Conservation (phyloP, 2,329 filamentous ascomycete species). For the Dothidotthia symphoricarpi region DNA sequence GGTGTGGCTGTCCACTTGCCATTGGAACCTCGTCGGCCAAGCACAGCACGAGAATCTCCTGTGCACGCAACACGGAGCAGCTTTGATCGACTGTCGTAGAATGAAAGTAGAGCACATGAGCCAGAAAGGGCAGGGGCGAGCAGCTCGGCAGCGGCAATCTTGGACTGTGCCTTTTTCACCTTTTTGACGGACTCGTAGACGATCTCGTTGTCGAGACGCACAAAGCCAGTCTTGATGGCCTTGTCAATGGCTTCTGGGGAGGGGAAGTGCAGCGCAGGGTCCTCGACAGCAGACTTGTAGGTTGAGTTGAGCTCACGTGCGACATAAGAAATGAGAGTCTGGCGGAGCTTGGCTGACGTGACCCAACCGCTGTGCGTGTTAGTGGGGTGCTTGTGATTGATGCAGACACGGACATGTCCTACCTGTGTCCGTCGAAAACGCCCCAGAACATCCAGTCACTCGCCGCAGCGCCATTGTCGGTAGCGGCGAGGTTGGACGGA, state of each 20-base stretch:
- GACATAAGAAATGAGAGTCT: constrained; percentile 88
- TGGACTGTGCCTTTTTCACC: constrained; percentile 83
- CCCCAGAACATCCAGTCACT: constrained; percentile 99
- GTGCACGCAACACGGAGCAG: constrained; percentile 92
- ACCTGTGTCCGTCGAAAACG: constrained; percentile 96
- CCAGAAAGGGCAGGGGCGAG: constrained; percentile 91
- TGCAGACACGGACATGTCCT: constrained; percentile 16
- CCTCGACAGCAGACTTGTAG: constrained; percentile 70
- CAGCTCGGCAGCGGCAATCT: constrained; percentile 85
- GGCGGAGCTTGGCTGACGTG: constrained; percentile 90
- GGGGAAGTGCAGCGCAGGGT: constrained; percentile 61
- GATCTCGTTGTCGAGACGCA: constrained; percentile 87
- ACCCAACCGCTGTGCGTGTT: constrained; percentile 75
- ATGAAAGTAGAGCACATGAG: constrained; percentile 94
- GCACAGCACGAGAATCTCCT: constrained; percentile 90
- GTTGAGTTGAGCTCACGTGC: constrained; percentile 89
- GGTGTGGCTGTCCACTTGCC: constrained; percentile 93
- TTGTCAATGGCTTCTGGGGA: constrained; percentile 77
- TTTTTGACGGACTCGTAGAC: constrained; percentile 90
- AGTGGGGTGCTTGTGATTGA: constrained; percentile 4
- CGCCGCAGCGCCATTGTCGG: constrained; percentile 55
- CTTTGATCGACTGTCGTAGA: constrained; percentile 87
- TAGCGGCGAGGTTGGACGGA: constrained; percentile 59
- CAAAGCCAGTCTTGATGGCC: constrained; percentile 91
- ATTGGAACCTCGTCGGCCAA: constrained; percentile 72